Conservation (phyloP, 1,284 basidiomycete species). For the Meripilus lineatus region DNA sequence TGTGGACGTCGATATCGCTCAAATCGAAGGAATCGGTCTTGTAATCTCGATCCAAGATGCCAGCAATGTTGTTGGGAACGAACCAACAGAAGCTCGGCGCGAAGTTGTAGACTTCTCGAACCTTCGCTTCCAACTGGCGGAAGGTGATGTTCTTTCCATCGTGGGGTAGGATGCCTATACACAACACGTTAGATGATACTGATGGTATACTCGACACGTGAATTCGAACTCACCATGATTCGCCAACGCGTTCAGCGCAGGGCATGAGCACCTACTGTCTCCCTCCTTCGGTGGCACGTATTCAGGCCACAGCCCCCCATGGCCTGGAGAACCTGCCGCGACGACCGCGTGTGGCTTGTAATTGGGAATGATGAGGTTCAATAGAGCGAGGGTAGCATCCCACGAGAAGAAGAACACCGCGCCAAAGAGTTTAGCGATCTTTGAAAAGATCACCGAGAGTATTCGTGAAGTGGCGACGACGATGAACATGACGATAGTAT, state of each 20-base stretch:
- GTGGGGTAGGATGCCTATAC: constrained; percentile 59
- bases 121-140: constrained; percentile 42
- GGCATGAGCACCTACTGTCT: constrained; percentile 67
- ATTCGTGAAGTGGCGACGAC: too few relatives aligned
- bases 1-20: constrained; percentile 61
- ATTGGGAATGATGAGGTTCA: constrained; percentile 51
- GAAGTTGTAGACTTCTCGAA: constrained; percentile 64
- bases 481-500: too few relatives aligned
- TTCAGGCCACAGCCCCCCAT: constrained; percentile 66
- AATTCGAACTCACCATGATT: constrained; percentile 55
- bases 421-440: too few relatives aligned
- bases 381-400: constrained; percentile 47
- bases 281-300: constrained; percentile 50
- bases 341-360: constrained; percentile 49
- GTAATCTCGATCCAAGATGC: constrained; percentile 52
- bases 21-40: constrained; percentile 56
- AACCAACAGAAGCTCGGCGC: constrained; percentile 60
- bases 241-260: constrained; percentile 69
- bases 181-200: neutral
- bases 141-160: constrained; percentile 66
- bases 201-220: neutral
- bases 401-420: too few relatives aligned
- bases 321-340: constrained; percentile 51
- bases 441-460: too few relatives aligned
- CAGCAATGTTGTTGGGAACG: constrained; percentile 54